Evolutionary conservation across 768 basidiomycete species (phyloP).

Genomic region (Filobasidium floriforme): DNA sequence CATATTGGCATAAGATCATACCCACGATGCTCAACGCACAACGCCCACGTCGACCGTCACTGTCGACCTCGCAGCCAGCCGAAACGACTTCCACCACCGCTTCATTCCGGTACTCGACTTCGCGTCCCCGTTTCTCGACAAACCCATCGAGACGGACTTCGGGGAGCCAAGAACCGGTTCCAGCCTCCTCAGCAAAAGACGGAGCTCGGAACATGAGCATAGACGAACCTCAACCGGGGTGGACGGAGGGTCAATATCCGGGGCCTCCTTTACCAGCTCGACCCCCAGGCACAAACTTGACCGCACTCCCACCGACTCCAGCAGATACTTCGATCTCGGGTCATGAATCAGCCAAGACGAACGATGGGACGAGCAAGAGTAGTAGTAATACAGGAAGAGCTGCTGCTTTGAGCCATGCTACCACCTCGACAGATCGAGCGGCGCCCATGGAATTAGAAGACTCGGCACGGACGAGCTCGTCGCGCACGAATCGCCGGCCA

Average conservation of each 20-base stretch:
- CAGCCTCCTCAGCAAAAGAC: too few relatives aligned
- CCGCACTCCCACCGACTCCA: neutral
- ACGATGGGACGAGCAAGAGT: neutral
- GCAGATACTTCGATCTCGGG: neutral
- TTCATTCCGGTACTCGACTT: neutral
- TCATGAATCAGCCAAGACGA: neutral
- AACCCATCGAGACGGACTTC: conserved; percentile 3
- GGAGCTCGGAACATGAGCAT: too few relatives aligned
- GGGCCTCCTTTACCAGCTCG: conserved; percentile 8
- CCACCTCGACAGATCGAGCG: too few relatives aligned
- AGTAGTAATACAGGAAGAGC: too few relatives aligned
- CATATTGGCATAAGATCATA: too few relatives aligned
- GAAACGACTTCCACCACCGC: neutral
- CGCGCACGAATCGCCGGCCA: conserved; percentile 6
- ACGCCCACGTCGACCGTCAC: neutral
- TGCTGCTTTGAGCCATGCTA: too few relatives aligned
- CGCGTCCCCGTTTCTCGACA: conserved; percentile 4
- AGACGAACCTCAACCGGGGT: neutral
- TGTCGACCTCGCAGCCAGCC: neutral
- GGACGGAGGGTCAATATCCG: conserved; percentile 10
- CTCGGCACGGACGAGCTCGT: neutral
- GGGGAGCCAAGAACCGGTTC: neutral
- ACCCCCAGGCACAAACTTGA: neutral
- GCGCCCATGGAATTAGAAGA: neutral
- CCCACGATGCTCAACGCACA: conserved; percentile 5